phyloP scores from a whole-genome alignment of 2,329 filamentous ascomycete species.

The Calonectria pseudoturangicola region DNA sequence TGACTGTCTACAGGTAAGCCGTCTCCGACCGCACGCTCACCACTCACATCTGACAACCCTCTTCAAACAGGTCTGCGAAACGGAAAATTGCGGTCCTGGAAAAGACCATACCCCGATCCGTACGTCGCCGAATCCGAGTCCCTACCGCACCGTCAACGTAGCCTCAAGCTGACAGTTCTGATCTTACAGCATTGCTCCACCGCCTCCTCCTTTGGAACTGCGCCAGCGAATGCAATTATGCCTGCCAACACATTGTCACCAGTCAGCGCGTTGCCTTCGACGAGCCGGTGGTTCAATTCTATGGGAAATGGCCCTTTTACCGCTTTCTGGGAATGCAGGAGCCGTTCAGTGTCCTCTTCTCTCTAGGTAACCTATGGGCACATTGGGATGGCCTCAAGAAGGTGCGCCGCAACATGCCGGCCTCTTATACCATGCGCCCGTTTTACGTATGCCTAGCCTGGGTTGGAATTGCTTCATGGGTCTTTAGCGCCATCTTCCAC shows the following conservation, averaged over 20 bases:
- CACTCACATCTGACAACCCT: conserved; percentile 41
- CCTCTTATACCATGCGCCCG: conserved; percentile 82
- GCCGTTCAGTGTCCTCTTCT: conserved; percentile 94
- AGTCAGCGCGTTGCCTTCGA: conserved; percentile 78
- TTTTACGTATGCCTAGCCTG: conserved; percentile 90
- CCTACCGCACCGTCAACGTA: conserved; percentile 5
- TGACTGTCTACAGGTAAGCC: conserved; percentile 85
- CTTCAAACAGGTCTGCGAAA: conserved; percentile 81
- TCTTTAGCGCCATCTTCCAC: conserved; percentile 93
- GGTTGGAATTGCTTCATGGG: conserved; percentile 89
- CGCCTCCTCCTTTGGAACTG: conserved; percentile 95
- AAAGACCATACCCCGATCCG: conserved; percentile 78
- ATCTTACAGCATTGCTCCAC: conserved; percentile 82
- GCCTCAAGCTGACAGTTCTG: conserved; percentile 45
- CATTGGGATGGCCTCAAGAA: conserved; percentile 86
- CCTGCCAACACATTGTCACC: conserved; percentile 96
- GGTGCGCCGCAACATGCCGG: conserved; percentile 81
- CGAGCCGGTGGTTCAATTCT: conserved; percentile 89
- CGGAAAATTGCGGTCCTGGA: conserved; percentile 84
- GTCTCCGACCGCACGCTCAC: background rate
- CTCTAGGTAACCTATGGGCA: conserved; percentile 90
- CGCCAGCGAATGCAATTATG: conserved; percentile 96
- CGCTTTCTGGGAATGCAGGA: conserved; percentile 95
- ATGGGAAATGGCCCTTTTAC: conserved; percentile 98
- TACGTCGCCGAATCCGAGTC: conserved; percentile 66